Percentiles rank a stretch among this genome's conserved stretches.
Conservation (phyloP, 352 stramenopile species). For the Phytophthora foliorum region DNA sequence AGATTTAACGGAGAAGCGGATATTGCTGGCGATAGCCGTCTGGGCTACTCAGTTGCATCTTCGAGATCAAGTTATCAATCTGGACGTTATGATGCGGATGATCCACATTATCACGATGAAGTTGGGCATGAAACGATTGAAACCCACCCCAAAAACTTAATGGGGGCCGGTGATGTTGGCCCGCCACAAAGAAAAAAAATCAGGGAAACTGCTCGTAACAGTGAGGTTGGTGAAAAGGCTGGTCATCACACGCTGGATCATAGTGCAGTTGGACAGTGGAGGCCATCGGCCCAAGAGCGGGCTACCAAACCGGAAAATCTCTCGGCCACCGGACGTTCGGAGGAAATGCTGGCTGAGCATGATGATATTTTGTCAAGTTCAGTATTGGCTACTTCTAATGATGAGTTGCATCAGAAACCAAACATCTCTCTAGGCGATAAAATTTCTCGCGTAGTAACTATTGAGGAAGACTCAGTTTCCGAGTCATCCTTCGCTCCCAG, state of each 20-base stretch:
- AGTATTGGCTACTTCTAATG: not conserved
- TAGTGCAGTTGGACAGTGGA: not conserved
- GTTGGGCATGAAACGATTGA: conserved; percentile 7
- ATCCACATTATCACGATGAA: conserved; percentile 7
- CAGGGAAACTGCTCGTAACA: not conserved
- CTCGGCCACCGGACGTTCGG: not conserved
- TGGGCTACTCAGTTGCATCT: conserved; percentile 6
- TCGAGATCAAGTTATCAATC: conserved; percentile 10
- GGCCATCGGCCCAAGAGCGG: not conserved
- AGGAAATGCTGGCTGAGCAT: conserved; percentile 6
- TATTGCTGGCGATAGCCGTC: not conserved
- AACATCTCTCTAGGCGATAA: not conserved
- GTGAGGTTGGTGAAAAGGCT: not conserved
- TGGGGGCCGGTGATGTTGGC: not conserved
- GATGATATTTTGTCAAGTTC: conserved; percentile 6
- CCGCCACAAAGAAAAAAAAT: conserved; percentile 1
- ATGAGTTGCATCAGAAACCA: conserved; percentile 1
- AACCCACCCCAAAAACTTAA: not conserved
- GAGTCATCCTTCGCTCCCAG: conserved; percentile 32
- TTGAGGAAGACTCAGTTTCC: conserved; percentile 23
- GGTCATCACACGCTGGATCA: not conserved
- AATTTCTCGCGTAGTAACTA: not conserved
- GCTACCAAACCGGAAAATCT: not conserved
- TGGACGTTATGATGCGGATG: not conserved
- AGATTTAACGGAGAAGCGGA: not conserved